Base-by-base conservation (phyloP, 371 early-diverging fungal species). In the Mortierella sp. region DNA sequence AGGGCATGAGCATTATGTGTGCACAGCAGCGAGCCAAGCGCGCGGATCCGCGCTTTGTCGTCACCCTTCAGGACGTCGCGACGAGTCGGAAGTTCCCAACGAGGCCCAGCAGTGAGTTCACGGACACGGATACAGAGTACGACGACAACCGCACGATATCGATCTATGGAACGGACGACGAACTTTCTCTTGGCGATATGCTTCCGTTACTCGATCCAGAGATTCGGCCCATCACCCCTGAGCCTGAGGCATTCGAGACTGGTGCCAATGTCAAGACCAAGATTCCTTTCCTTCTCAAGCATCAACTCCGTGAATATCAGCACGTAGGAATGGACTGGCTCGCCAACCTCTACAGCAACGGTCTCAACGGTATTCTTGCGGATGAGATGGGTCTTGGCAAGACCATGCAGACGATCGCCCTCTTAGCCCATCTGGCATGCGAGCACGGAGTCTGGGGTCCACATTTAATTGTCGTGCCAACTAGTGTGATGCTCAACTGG, bases 331-430 rank as follows among this genome's bases (percentile, higher is more conserved):
- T 96, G 76, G 94, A 94, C 77, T 95, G 96, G 96, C 90, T 96
- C 34, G 94, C 97, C 9, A 96, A 97, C 70, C 90, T 99, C 72
- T 99, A 99, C 90, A 95, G 96, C 79, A 98, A 98, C 80, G 91
- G 95, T 11, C 90, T 97, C 70, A 98, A 98, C 84, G 99, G 99
- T 44, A 99, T 99, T 72, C 90, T 99, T 75, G 99, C 99, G 0
- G 99, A 99, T 89, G 99, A 99, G 89, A 99, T 99, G 99, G 98
- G 98, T 21, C 89, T 99, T 28, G 98, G 98, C 52, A 98, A 98
- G 88, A 98, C 98, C 0, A 97, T 99, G 80, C 99, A 99, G 86
- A 99, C 99, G 21, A 98, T 99, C 60, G 94, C 96, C 0, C 83
- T 96, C 7, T 87, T 96, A 42, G 96, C 96, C 2, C 92, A 95